A percentile compares a stretch with the other conserved stretches of the same genome.
Evolutionary conservation across 2,329 filamentous ascomycete species (phyloP).

Genomic region (Monilinia vaccinii-corymbosi): DNA sequence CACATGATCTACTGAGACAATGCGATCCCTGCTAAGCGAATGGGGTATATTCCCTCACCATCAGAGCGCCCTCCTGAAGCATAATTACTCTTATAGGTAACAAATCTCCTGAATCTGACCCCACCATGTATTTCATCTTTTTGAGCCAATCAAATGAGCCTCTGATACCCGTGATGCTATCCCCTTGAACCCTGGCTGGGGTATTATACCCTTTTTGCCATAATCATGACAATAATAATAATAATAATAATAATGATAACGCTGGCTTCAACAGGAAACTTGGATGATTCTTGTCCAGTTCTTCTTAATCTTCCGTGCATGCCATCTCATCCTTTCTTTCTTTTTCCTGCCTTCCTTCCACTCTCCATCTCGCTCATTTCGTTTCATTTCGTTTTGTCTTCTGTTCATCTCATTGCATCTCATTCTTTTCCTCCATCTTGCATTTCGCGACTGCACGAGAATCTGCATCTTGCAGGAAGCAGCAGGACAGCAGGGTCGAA

Average conservation of each 20-base stretch:
- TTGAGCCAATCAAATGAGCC: background rate
- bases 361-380: background rate
- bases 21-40: no score
- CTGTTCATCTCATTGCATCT: no score
- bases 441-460: slow-evolving; percentile 5
- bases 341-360: no score
- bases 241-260: background rate
- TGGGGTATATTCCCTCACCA: no score
- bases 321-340: slow-evolving; percentile 1
- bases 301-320: background rate
- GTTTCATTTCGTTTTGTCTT: background rate
- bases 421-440: background rate
- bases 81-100: no score
- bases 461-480: slow-evolving; percentile 8
- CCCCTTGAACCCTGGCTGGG: no score
- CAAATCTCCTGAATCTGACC: background rate
- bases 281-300: background rate
- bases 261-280: background rate
- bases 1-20: no score
- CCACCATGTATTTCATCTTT: background rate
- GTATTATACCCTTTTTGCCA: background rate
- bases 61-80: no score
- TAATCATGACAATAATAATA: no score
- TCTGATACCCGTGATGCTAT: background rate
- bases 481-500: slow-evolving; percentile 1